phyloP scores from a whole-genome alignment of 208 protist genomes.

The Trypanosoma conorhini region DNA sequence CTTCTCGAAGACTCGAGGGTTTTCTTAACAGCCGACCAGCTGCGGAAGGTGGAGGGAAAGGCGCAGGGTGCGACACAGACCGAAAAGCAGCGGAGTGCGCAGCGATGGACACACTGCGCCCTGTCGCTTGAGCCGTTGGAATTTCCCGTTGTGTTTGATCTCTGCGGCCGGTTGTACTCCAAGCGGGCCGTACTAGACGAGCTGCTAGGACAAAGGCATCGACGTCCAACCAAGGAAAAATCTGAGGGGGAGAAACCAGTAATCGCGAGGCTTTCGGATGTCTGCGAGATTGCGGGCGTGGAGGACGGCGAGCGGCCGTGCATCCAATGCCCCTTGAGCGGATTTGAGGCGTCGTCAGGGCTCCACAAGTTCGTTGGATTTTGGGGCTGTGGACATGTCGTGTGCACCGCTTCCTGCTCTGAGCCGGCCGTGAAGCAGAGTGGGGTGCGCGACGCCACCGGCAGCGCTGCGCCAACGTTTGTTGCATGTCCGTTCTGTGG shows the following conservation, averaged over 20 bases:
- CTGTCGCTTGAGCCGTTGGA: constrained; percentile 59
- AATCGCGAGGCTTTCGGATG: constrained; percentile 52
- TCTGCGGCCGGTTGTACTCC: constrained; percentile 60
- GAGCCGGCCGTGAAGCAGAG: constrained; percentile 6
- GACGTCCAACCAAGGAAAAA: background rate
- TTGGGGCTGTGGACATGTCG: constrained; percentile 79
- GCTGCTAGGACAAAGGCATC: constrained; percentile 34
- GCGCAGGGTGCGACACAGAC: constrained; percentile 23
- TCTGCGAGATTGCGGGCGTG: constrained; percentile 52
- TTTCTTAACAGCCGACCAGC: constrained; percentile 39
- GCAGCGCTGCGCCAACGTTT: background rate
- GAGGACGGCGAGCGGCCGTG: constrained; percentile 25
- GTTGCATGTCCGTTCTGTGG: constrained; percentile 45
- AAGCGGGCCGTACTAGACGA: constrained; percentile 69
- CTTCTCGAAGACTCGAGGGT: constrained; percentile 51
- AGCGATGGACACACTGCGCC: constrained; percentile 65
- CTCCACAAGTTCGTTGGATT: constrained; percentile 67
- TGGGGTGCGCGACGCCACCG: background rate
- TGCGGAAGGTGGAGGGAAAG: constrained; percentile 19
- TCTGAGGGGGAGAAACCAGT: background rate
- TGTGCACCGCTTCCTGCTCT: constrained; percentile 35
- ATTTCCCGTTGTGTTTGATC: constrained; percentile 61
- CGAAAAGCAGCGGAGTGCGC: constrained; percentile 21
- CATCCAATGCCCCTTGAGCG: constrained; percentile 65
- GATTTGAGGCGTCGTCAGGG: constrained; percentile 45